Evolutionary conservation across 148 eudicot species (phyloP), one percentile per base, ranked within the genome.

Genomic region (Suaeda aralocaspica): DNA sequence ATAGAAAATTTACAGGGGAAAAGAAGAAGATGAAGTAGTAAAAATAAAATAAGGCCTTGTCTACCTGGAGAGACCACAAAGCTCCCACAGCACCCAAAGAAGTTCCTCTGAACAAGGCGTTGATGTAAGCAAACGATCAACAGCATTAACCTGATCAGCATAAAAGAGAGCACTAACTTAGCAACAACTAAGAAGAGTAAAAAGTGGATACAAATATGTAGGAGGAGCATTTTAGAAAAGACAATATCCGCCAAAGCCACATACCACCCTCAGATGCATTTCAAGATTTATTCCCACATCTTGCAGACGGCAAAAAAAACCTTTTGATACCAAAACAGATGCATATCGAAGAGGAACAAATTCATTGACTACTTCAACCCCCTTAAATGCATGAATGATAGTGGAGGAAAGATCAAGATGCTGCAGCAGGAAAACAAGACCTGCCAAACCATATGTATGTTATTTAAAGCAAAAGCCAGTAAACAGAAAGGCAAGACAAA

Each of bases 11-110:
- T 16, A 1, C 11, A 5, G 6, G 31, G 36, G 39, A 36, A 14
- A 0, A 18, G 34, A 68, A 21, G 34, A 63, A 21, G 34, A 71
- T 6, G 18, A 62, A 51, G 34, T 28, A 65, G 53, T 59, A 64
- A 79, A 2, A 79, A 53, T 19, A 69, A 39, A 62, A 61, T 58
- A 61, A n/a, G 67, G 50, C 11, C 36, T 52, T 61, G 31, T 68
- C 59, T 74, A 95, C 99, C 99, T 85, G 65, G 99, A 87, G 66
- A 95, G 93, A 53, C 84, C 78, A 83, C 99, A 95, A 56, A 95
- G 89, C 77, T 95, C 96, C 99, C 97, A 91, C 74, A 95, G 71
- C 53, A 83, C 83, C 87, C 94, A 89, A 66, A 95, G 79, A 77
- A 87, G 83, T 68, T 88, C 99, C 79, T 91, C 97, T 30, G 91